Percentiles rank a stretch among this genome's conserved stretches.
Evolutionary conservation across 73 alveolate species (phyloP).

Genomic region (Stentor roeselii): DNA sequence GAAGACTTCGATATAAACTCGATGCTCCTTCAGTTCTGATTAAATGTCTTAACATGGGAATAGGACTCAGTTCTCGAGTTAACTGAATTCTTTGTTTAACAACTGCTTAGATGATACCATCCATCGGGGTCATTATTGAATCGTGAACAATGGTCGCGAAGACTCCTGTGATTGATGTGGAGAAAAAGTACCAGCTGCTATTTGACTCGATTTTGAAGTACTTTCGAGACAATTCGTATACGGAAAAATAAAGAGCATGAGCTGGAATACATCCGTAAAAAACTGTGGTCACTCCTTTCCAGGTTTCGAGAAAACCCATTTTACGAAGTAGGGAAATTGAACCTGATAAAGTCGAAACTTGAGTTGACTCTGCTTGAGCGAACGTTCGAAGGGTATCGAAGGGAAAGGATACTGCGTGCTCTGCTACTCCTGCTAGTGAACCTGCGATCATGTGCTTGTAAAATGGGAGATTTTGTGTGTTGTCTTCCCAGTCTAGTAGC

Average conservation of each 20-base stretch:
- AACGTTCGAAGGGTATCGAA: slow-evolving; percentile 75
- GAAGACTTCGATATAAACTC: slow-evolving; percentile 66
- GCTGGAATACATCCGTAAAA: slow-evolving; percentile 93
- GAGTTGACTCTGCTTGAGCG: not conserved
- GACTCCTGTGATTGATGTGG: slow-evolving; percentile 72
- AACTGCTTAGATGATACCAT: slow-evolving; percentile 57
- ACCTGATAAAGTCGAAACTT: slow-evolving; percentile 25
- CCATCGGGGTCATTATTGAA: slow-evolving; percentile 80
- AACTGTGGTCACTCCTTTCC: slow-evolving; percentile 75
- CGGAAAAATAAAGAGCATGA: slow-evolving; percentile 77
- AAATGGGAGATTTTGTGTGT: slow-evolving; percentile 47
- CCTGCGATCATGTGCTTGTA: slow-evolving; percentile 77
- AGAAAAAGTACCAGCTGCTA: slow-evolving; percentile 47
- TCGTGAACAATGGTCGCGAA: slow-evolving; percentile 77
- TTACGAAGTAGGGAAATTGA: slow-evolving; percentile 41
- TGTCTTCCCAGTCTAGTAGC: slow-evolving; percentile 61
- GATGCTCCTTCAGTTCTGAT: slow-evolving; percentile 65
- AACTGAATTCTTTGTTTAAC: slow-evolving; percentile 78
- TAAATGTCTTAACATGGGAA: slow-evolving; percentile 34
- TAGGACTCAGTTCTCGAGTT: slow-evolving; percentile 31
- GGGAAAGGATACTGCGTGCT: slow-evolving; percentile 83
- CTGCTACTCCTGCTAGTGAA: slow-evolving; percentile 85
- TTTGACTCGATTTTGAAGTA: slow-evolving; percentile 41
- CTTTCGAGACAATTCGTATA: slow-evolving; percentile 64
- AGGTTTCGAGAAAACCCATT: slow-evolving; percentile 66